These are phyloP conservation scores for Pichia cabralensis DNA, from an alignment of 805 yeast species.

Conservation along the genomic window DNA sequence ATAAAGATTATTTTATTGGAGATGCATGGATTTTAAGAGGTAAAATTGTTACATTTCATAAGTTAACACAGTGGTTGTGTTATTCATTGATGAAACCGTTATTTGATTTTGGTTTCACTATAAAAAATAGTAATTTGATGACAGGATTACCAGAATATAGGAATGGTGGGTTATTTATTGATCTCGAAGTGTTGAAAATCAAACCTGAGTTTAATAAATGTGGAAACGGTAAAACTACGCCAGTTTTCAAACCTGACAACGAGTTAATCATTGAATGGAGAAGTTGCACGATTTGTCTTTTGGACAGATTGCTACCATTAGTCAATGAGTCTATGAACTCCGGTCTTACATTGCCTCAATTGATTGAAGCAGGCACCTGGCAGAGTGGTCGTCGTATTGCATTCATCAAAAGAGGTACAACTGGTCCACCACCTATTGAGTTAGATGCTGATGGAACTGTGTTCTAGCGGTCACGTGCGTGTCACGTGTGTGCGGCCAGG, in stretches of 20 bases:
- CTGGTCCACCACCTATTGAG: constrained; percentile 60
- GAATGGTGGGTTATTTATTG: constrained; percentile 56
- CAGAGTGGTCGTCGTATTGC: constrained; percentile 56
- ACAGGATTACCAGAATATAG: constrained; percentile 55
- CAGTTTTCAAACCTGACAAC: constrained; percentile 43
- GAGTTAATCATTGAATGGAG: constrained; percentile 64
- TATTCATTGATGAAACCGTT: constrained; percentile 50
- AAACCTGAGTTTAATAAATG: constrained; percentile 30
- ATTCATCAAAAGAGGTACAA: constrained; percentile 34
- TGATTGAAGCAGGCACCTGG: constrained; percentile 65
- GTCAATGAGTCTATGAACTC: constrained; percentile 40
- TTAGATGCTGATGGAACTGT: constrained; percentile 57
- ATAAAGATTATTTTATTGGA: constrained; percentile 45
- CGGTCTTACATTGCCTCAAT: constrained; percentile 38
- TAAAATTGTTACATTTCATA: constrained; percentile 50
- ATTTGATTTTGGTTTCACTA: constrained; percentile 33
- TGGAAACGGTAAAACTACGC: constrained; percentile 34
- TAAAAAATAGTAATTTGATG: constrained; percentile 31
- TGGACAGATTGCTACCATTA: constrained; percentile 42
- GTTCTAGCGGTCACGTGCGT: no score
- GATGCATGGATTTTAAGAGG: constrained; percentile 48
- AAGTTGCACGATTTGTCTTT: constrained; percentile 45
- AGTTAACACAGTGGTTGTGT: constrained; percentile 58
- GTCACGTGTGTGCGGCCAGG: neutral
- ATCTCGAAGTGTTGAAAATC: constrained; percentile 39